Base-by-base conservation (phyloP, 2,329 filamentous ascomycete species). In the Leptographium galeiforme region DNA sequence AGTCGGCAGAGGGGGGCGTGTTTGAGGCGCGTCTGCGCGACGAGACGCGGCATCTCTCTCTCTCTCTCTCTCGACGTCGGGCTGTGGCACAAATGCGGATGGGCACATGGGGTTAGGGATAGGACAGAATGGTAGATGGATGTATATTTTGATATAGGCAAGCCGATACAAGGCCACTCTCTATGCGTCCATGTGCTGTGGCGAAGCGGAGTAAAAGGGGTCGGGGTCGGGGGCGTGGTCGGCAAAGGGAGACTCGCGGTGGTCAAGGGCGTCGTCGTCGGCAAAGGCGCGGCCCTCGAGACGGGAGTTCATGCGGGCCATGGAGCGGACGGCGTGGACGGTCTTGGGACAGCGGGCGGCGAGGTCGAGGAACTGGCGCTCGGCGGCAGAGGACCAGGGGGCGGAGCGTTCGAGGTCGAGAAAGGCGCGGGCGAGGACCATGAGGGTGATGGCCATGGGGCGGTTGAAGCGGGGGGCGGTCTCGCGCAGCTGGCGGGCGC, bases 351-450 rank as follows among this genome's bases (percentile, higher is more conserved):
- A 75, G 6, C 64, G 62, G 11, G 59, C 60, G 41, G 70, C 64
- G 36, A 78, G 66, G 39, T 65, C 61, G 4, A 59, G 57, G 16
- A 73, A 61, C 57, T 69, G 64, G 14, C 61, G 63, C n/a, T 70
- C 69, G 8, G 74, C 68, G 4, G 71, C 67, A 3, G 58, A 60
- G 2, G 74, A 77, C 75, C 75, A 80, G 1, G 70, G 68, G 18
- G 70, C 67, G 61, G 72, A 64, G 58, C 68, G 67, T 53, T 74
- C 71, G 43, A 78, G 64, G 51, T 76, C 70, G 44, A 75, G 65
- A 65, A 76, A 79, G 52, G 74, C 70, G 52, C 69, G 69, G 57
- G 72, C 71, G 32, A 81, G 67, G 32, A 70, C 62, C 51, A 75
- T 67, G 11, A 81, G 64, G 5, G 77, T 74, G 46, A 70, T 67